Base-by-base conservation (phyloP, 352 stramenopile genomes). In the Aphanomyces cochlioides region DNA sequence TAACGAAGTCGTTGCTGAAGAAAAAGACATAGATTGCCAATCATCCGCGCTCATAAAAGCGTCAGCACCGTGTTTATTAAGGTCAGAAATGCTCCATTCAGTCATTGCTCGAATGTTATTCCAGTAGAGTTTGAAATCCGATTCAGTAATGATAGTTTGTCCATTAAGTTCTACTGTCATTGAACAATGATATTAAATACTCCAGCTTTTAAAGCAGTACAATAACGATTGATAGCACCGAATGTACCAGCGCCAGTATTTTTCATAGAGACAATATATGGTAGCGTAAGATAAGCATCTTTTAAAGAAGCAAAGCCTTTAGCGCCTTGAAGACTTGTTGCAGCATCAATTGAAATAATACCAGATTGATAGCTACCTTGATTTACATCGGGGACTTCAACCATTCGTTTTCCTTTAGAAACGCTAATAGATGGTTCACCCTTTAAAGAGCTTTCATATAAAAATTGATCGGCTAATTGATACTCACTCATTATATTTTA, bases 91-190 rank as follows among this genome's bases (percentile, higher is more conserved):
- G 54, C 41, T 50, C 38, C 60, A 78, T 15, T 75, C 53, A 7
- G 75, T 77, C 50, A 71, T 45, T 50, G 73, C 69, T 36, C 75
- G 75, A 12, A 79, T 8, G 48, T 79, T 79, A 56, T 79, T 79
- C 50, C 50, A 70, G 41, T 73, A 77, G 0, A 61, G 36, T 17
- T 75, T 77, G 41, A 73, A 78, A n/a, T 78, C 74, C 13, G 21
- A 7, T 53, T 72, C 61, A 3, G 60, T 71, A 0, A 78, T 8
- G 19, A 78, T 69, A 37, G 10, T 66, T 48, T 78, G 71, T 40
- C 74, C 74, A 47, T 78, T 73, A 0, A 79, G 43, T 43, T 79
- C 74, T 0, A 76, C 47, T 37, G 41, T 50, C 28, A 78, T 47
- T 4, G 63, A 69, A 75, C 73, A 41, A 77, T 73, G 15, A 76